phyloP scores from a whole-genome alignment of 116 monocot species.

The Papilionanthe hybrid region DNA sequence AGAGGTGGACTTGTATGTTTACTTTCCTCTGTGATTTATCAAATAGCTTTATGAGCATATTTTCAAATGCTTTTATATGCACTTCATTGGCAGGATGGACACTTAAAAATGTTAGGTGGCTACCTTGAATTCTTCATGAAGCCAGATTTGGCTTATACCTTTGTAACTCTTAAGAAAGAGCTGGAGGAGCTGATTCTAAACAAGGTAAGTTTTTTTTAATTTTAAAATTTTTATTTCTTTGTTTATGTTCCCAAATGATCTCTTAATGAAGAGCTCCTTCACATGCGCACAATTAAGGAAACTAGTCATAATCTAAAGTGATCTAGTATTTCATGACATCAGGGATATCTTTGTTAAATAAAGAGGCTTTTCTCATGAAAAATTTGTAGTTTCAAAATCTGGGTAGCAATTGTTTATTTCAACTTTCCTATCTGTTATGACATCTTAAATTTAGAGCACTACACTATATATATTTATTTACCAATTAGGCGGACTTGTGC shows the following conservation, averaged over 20 bases:
- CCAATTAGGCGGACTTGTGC: not conserved
- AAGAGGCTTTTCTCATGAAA: not conserved
- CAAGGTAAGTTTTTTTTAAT: conserved; percentile 41
- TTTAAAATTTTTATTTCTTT: not conserved
- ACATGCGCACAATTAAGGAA: not conserved
- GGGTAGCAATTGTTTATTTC: not conserved
- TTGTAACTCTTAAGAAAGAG: conserved; percentile 73
- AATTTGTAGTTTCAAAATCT: not conserved
- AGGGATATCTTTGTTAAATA: not conserved
- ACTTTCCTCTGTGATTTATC: not conserved
- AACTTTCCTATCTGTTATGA: not conserved
- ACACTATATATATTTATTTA: not conserved
- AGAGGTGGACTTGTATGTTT: conserved; percentile 68
- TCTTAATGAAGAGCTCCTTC: not conserved
- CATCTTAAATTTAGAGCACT: not conserved
- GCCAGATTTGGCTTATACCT: conserved; percentile 68
- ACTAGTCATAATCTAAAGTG: not conserved
- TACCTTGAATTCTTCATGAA: conserved; percentile 98
- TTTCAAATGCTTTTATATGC: not conserved
- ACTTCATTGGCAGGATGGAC: conserved; percentile 72
- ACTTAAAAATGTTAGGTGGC: conserved; percentile 96
- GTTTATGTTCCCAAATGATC: not conserved
- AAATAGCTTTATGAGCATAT: not conserved
- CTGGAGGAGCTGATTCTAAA: conserved; percentile 71
- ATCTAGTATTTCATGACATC: not conserved